Conservation (phyloP, 2,329 filamentous ascomycete species). For the Anthostomella pinea region DNA sequence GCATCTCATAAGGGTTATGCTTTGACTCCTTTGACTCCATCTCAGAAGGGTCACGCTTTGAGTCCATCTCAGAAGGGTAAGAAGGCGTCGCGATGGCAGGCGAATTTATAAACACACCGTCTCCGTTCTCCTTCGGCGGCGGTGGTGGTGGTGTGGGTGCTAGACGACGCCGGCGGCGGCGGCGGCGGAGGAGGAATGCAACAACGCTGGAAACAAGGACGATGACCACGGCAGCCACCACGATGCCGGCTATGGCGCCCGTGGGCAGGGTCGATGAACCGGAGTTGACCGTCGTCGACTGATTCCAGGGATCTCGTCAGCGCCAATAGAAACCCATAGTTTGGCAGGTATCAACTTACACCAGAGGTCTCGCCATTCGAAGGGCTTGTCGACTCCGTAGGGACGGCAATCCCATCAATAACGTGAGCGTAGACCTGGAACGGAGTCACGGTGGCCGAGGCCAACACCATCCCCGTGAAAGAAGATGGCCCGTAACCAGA, state of each 20-base stretch:
- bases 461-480: slow-evolving; percentile 5
- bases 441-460: slow-evolving; percentile 5
- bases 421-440: slow-evolving; percentile 19
- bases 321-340: background rate
- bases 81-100: too few relatives aligned
- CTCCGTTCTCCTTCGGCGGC: too few relatives aligned
- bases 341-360: slow-evolving; percentile 1
- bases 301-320: background rate
- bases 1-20: too few relatives aligned
- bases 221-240: slow-evolving; percentile 15
- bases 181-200: too few relatives aligned
- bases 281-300: slow-evolving; percentile 3
- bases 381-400: slow-evolving; percentile 7
- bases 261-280: slow-evolving; percentile 6
- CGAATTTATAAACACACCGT: too few relatives aligned
- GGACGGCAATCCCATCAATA: slow-evolving; percentile 18
- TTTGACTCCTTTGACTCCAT: too few relatives aligned
- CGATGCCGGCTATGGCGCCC: slow-evolving; percentile 19
- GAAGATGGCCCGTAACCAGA: slow-evolving; percentile 10
- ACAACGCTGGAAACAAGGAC: too few relatives aligned
- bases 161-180: too few relatives aligned
- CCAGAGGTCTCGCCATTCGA: background rate
- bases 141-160: too few relatives aligned
- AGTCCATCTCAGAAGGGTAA: too few relatives aligned
- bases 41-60: too few relatives aligned